These are phyloP conservation scores for Tetrapisispora pingtungensis DNA, from an alignment of 805 yeast genomes.

Conservation along the genomic window DNA sequence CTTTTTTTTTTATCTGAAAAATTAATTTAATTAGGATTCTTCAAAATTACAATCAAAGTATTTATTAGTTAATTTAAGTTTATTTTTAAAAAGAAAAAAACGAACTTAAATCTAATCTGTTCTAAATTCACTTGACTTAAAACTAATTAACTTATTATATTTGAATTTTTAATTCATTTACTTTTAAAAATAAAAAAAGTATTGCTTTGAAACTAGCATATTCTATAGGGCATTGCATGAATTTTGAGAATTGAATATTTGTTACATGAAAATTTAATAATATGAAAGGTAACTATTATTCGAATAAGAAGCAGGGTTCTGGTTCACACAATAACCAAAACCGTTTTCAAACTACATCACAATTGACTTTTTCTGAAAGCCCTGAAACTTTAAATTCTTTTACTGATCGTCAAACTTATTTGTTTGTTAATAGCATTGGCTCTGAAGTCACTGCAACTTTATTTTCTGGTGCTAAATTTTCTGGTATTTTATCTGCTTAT, in stretches of 20 bases:
- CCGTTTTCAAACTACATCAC: neutral
- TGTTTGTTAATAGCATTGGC: constrained; percentile 53
- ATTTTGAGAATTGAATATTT: no score
- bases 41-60: no score
- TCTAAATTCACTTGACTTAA: no score
- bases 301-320: constrained; percentile 8
- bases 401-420: constrained; percentile 47
- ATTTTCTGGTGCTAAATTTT: constrained; percentile 47
- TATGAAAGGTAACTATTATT: neutral
- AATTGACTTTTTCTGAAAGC: constrained; percentile 15
- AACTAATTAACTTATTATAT: no score
- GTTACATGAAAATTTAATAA: neutral
- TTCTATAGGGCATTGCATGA: neutral
- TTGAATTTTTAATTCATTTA: no score
- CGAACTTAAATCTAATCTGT: no score
- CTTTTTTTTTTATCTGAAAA: neutral
- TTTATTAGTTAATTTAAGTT: no score
- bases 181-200: no score
- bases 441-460: constrained; percentile 48
- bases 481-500: constrained; percentile 49
- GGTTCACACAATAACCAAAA: constrained; percentile 4
- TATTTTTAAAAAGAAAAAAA: no score
- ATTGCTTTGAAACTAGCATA: no score
- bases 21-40: no score
- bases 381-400: constrained; percentile 28